phyloP scores from a whole-genome alignment of 2,329 filamentous ascomycete genomes.

The Beauveria sp. region DNA sequence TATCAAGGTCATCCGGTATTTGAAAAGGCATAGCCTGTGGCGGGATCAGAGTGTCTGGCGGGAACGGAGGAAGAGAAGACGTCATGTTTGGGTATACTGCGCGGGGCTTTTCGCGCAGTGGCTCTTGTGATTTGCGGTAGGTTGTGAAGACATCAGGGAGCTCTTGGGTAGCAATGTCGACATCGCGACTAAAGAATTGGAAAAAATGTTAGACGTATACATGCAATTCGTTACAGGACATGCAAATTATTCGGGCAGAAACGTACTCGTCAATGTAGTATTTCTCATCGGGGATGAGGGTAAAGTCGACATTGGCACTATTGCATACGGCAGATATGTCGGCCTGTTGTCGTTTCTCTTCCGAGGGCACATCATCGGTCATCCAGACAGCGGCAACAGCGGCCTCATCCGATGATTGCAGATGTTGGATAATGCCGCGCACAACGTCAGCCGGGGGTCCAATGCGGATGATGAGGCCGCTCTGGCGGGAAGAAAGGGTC shows the following conservation, averaged over 20 bases:
- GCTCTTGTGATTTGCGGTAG: conserved; percentile 66
- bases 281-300: conserved; percentile 66
- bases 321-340: conserved; percentile 46
- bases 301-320: conserved; percentile 48
- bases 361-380: conserved; percentile 59
- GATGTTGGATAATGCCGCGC: conserved; percentile 43
- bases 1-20: conserved; percentile 49
- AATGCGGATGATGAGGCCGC: conserved; percentile 55
- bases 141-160: conserved; percentile 69
- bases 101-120: conserved; percentile 58
- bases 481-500: conserved; percentile 49
- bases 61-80: conserved; percentile 48
- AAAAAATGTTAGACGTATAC: not conserved
- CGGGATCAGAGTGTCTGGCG: conserved; percentile 42
- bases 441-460: conserved; percentile 55
- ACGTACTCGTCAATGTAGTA: conserved; percentile 73
- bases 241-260: not conserved
- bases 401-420: conserved; percentile 29
- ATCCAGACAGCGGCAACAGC: conserved; percentile 62
- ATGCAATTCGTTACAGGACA: not conserved
- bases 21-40: conserved; percentile 54
- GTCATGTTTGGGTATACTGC: conserved; percentile 44
- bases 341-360: conserved; percentile 60
- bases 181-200: conserved; percentile 48
- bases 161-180: conserved; percentile 50